Conservation (phyloP, 371 early-diverging fungal genomes). For the Gilbertella persicaria region DNA sequence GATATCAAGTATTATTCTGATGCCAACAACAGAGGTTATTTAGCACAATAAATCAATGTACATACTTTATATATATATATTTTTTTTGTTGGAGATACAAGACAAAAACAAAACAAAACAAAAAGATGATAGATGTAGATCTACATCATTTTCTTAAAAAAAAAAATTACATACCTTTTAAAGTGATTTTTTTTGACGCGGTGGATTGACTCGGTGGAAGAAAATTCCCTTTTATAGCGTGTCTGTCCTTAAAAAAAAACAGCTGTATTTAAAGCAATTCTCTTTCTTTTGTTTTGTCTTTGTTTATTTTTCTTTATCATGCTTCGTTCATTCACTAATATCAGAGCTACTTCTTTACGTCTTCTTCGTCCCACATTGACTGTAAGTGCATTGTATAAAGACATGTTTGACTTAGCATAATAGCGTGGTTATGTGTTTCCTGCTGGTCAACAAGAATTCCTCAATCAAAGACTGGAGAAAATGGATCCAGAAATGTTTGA, state of each 20-base stretch:
- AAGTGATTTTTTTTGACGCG: constrained; percentile 43
- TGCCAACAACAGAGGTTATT: constrained; percentile 70
- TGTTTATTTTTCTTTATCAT: constrained; percentile 19
- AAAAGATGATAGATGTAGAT: not conserved
- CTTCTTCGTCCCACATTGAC: constrained; percentile 27
- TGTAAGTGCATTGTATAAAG: constrained; percentile 19
- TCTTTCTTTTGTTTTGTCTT: constrained; percentile 11
- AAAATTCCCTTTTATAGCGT: constrained; percentile 36
- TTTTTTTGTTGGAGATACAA: no score
- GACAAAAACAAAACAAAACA: no score
- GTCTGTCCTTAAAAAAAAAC: constrained; percentile 2
- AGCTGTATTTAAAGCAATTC: not conserved
- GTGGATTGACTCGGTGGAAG: constrained; percentile 55
- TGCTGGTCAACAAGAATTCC: constrained; percentile 66
- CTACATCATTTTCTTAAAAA: not conserved
- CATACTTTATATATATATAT: no score
- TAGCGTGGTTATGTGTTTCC: constrained; percentile 66
- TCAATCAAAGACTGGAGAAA: constrained; percentile 69
- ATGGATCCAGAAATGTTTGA: constrained; percentile 94
- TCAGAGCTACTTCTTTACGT: constrained; percentile 25
- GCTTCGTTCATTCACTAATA: constrained; percentile 39
- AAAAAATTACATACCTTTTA: no score
- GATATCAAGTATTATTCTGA: constrained; percentile 66
- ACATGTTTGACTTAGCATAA: not conserved
- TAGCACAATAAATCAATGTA: constrained; percentile 48